Base-by-base conservation (phyloP, 2,329 filamentous ascomycete genomes). In the Emericellopsis cladophorae region DNA sequence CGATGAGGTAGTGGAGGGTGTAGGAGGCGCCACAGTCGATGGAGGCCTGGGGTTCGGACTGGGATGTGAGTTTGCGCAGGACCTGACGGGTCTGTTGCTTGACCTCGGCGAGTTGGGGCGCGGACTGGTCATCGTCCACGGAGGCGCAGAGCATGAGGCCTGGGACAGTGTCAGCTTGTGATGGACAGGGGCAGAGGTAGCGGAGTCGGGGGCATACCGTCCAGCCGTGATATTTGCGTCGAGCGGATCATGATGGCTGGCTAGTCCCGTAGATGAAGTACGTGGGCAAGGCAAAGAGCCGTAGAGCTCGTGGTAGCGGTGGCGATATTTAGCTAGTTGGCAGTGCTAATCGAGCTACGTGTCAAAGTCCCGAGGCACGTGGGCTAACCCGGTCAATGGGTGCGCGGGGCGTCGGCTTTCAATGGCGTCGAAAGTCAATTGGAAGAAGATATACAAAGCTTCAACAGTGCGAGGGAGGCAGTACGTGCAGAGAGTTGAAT, bases 81-180 rank as follows among this genome's bases (percentile, higher is more conserved):
- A 98, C 79, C 60, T 93, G 81, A 64, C 94, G 93, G 42, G 88
- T 80, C 61, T 96, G 89, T 47, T 74, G 72, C 38, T 96, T 96
- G 66, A 93, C 82, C 60, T 96, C 88, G 51, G 76, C 70, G 51
- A 96, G 79, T 54, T 87, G 76, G 49, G 76, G 66, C 57, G 90
- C 83, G 50, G 81, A 76, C 54, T 61, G 42, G 14, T 87, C 84
- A 59, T 95, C 88, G 62, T 96, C 92, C 53, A 95, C 86, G 2
- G 89, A 95, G 45, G 90, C 90, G 57, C 88, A 90, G 51, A 98
- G 77, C 73, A 94, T 89, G 49, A 96, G 77, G 73, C 90, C 89
- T 95, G 54, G 39, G 48, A 44, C 7, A 41, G 39, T 41, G 29
- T 38, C 31, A 35, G 51, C 55, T 44, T 54, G 48, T 22, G 39